These are phyloP conservation scores for Trichosanthes truncata DNA, from an alignment of 306 rosid genomes.

Conservation along the genomic window DNA sequence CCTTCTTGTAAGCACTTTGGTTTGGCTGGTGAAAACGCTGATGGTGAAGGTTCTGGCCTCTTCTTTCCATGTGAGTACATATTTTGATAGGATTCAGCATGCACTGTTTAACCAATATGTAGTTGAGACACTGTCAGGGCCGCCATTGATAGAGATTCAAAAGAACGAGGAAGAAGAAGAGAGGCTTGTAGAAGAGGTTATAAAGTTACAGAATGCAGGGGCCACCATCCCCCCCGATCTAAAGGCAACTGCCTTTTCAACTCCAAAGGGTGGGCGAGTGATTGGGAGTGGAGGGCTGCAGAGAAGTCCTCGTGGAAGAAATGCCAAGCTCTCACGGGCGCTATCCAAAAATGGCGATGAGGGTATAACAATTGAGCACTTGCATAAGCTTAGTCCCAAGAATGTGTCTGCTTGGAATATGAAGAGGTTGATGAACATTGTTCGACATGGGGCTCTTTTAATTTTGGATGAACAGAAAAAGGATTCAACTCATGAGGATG, in stretches of 20 bases:
- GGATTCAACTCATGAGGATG: constrained; percentile 37
- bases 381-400: constrained; percentile 63
- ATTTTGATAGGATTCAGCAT: constrained; percentile 81
- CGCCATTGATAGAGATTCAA: constrained; percentile 48
- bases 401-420: constrained; percentile 93
- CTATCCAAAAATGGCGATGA: constrained; percentile 40
- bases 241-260: constrained; percentile 29
- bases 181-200: constrained; percentile 58
- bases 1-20: constrained; percentile 53
- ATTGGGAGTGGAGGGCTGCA: constrained; percentile 35
- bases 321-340: constrained; percentile 30
- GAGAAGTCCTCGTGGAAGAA: constrained; percentile 32
- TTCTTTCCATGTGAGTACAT: constrained; percentile 68
- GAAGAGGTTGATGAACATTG: constrained; percentile 75
- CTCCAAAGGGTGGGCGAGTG: constrained; percentile 28
- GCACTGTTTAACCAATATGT: constrained; percentile 70
- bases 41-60: constrained; percentile 73
- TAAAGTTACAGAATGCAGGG: constrained; percentile 75
- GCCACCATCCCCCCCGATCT: constrained; percentile 68
- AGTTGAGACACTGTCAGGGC: constrained; percentile 73
- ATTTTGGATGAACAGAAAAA: constrained; percentile 63
- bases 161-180: constrained; percentile 67
- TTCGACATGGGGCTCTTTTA: constrained; percentile 50
- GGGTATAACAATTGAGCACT: constrained; percentile 60
- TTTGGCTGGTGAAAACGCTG: constrained; percentile 71